Evolutionary conservation across 1,139 yeast genomes (phyloP), one percentile per base, ranked within the genome.

Genomic region (Candida sanyaensis): DNA sequence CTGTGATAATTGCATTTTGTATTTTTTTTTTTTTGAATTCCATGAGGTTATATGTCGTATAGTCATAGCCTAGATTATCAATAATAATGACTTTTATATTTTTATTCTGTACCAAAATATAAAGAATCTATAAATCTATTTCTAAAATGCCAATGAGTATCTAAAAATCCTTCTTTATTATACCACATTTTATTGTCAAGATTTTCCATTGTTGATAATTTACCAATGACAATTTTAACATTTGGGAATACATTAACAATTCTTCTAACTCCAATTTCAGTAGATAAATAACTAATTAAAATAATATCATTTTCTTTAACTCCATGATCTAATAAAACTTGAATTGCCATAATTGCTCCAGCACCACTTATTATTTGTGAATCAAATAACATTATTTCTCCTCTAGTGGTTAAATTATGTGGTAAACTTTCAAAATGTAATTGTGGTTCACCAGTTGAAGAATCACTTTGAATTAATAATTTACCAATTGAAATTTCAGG

Each of bases 361-460:
- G 97, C 96, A 2, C 98, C 99, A 41, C 96, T 86, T 26, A 90
- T 86, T 43, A 90, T 76, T 63, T 92, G 97, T 0, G 96, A 88
- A 62, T 93, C 98, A 60, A 89, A 80, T 42, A 93, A 68, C 34
- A 93, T 66, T 1, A 89, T 81, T 54, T 78, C 81, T 10, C 46
- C 43, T 44, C 75, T 73, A 38, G 57, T 49, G 4, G 13, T 33
- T 26, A 60, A 44, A 5, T 59, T 56, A 45, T 30, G 55, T 1
- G 80, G 80, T 37, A 93, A 68, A 28, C 83, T 78, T 55, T 87
- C 85, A 28, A 85, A 83, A 64, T 91, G 97, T 50, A 93, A 71
- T 60, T 88, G 93, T 0, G 98, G 98, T 65, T 93, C 98, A 6
- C 98, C 98, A 0, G 97, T 90, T 36, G 77, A 69, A 0, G 95